Evolutionary conservation across 1,284 basidiomycete genomes (phyloP).

Genomic region (Gomphus bonarii): DNA sequence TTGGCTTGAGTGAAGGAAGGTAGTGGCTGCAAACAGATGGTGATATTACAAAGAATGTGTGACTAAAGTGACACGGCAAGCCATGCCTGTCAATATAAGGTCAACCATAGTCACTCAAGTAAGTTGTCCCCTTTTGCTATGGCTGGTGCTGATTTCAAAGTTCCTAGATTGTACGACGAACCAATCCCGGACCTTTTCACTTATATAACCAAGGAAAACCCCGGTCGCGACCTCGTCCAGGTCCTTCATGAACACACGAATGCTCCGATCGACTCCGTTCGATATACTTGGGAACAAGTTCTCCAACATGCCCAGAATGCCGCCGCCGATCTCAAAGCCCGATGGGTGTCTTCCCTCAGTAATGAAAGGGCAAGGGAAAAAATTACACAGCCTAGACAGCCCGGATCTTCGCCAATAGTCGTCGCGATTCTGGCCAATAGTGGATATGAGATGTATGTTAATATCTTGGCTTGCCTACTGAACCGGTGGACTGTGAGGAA

Average conservation of each 20-base stretch:
- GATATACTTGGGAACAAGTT: neutral
- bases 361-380: neutral
- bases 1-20: no score
- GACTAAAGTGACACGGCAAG: no score
- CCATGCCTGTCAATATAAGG: no score
- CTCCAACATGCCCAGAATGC: neutral
- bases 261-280: neutral
- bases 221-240: neutral
- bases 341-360: neutral
- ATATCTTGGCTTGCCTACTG: conserved; percentile 1
- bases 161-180: neutral
- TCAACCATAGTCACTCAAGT: no score
- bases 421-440: neutral
- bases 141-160: neutral
- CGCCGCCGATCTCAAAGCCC: neutral
- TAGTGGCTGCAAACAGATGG: no score
- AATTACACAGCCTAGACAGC: neutral
- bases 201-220: neutral
- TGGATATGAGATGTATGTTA: neutral
- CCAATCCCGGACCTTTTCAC: neutral
- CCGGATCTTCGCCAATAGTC: neutral
- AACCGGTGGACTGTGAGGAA: conserved; percentile 2
- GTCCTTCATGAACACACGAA: neutral
- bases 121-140: neutral
- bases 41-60: no score